A percentile compares a stretch with the other conserved stretches of the same genome.
These are phyloP conservation scores for fission yeast (Schizosaccharomyces pombe) DNA, from an alignment of 805 yeast species.

Conservation along the genomic window ASM294v3 CU329670.1:1157501-1158000, in stretches of 20 bases:
- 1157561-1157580: constrained; percentile 21
- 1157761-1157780: constrained; percentile 43
- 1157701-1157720: constrained; percentile 26
- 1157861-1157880: constrained; percentile 31
- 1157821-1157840: constrained; percentile 36
- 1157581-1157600: constrained; percentile 22
- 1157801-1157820: constrained; percentile 78
- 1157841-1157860: constrained; percentile 14
- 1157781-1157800: constrained; percentile 53
- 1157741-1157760: constrained; percentile 22
- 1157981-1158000: constrained; percentile 30
- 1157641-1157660: constrained; percentile 16
- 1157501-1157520: constrained; percentile 23
- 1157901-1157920: constrained; percentile 12
- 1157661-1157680: constrained; percentile 61
- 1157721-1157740: constrained; percentile 1
- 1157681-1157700: constrained; percentile 87
- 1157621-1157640: constrained; percentile 22
- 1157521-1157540: constrained; percentile 54
- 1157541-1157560: constrained; percentile 25
- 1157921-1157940: constrained; percentile 26
- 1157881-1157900: constrained; percentile 91
- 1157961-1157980: constrained; percentile 71
- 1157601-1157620: constrained; percentile 25
- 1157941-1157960: constrained; percentile 84